These are phyloP conservation scores for Ceratocystis papillata DNA, from an alignment of 2,329 filamentous ascomycete species.

Conservation along the genomic window DNA sequence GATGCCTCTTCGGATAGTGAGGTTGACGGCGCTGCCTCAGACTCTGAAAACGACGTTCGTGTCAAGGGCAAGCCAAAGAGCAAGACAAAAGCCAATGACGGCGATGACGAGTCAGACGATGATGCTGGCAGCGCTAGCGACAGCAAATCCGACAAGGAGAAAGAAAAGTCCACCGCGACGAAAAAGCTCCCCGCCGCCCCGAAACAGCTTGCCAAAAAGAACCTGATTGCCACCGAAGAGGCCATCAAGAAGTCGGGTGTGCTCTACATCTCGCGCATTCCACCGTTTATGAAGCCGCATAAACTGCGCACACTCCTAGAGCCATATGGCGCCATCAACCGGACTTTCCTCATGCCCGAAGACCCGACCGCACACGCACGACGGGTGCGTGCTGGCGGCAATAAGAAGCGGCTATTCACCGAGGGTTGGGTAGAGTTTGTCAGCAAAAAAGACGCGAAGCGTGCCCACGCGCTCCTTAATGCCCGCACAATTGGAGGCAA, in stretches of 20 bases:
- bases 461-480: conserved; percentile 65
- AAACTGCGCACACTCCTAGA: conserved; percentile 66
- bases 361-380: conserved; percentile 54
- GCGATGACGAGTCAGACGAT: conserved; percentile 26
- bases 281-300: conserved; percentile 77
- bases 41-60: conserved; percentile 30
- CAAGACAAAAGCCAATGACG: conserved; percentile 30
- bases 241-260: conserved; percentile 66
- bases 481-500: conserved; percentile 70
- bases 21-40: conserved; percentile 21
- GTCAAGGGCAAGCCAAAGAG: conserved; percentile 28
- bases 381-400: conserved; percentile 62
- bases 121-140: conserved; percentile 39
- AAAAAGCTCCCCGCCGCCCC: conserved; percentile 21
- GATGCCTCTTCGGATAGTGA: conserved; percentile 27
- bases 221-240: conserved; percentile 53
- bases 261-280: conserved; percentile 71
- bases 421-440: conserved; percentile 83
- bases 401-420: conserved; percentile 70
- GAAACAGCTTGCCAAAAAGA: conserved; percentile 49
- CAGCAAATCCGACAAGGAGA: conserved; percentile 42
- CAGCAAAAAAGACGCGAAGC: conserved; percentile 64
- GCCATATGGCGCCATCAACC: conserved; percentile 64
- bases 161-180: neutral
- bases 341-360: conserved; percentile 70